Conservation (phyloP, 129 eudicot genomes). For the Chrysanthemum lavandulifolium region DNA sequence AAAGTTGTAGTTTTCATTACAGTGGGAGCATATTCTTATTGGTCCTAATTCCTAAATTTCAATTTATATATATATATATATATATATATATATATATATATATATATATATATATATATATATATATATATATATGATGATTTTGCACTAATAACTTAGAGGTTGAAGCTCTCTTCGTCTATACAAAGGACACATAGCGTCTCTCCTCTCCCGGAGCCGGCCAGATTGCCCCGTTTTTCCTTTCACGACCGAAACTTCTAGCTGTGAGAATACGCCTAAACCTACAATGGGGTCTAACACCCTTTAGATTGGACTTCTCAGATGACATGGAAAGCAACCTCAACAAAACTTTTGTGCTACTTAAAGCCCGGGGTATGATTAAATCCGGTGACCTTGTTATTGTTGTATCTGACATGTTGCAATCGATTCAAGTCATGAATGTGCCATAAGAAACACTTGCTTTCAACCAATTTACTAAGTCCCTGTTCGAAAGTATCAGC, state of each 20-base stretch:
- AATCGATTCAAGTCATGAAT: constrained; percentile 84
- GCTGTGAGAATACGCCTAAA: constrained; percentile 66
- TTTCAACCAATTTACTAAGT: not conserved
- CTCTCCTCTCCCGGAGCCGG: constrained; percentile 86
- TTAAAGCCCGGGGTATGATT: constrained; percentile 90
- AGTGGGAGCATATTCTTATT: not conserved
- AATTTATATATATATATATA: not conserved
- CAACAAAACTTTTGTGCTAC: constrained; percentile 76
- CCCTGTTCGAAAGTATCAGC: too few species aligned
- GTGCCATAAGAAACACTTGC: constrained; percentile 49
- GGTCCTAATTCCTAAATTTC: not conserved
- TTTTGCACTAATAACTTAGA: constrained; percentile 32
- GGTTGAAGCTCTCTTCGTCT: constrained; percentile 83
- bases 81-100: too few species aligned
- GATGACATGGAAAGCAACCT: constrained; percentile 92
- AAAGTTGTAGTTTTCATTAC: not conserved
- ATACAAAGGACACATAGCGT: constrained; percentile 89
- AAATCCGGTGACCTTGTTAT: constrained; percentile 86
- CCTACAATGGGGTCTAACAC: constrained; percentile 93
- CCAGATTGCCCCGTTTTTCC: constrained; percentile 95
- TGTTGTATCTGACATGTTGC: constrained; percentile 92
- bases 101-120: too few species aligned
- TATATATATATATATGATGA: too few species aligned
- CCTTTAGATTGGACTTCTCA: constrained; percentile 74
- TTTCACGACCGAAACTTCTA: constrained; percentile 63